Evolutionary conservation across 495 filamentous ascomycete genomes (phyloP), one percentile per base, ranked within the genome.

Genomic region (Trypethelium eluteriae): DNA sequence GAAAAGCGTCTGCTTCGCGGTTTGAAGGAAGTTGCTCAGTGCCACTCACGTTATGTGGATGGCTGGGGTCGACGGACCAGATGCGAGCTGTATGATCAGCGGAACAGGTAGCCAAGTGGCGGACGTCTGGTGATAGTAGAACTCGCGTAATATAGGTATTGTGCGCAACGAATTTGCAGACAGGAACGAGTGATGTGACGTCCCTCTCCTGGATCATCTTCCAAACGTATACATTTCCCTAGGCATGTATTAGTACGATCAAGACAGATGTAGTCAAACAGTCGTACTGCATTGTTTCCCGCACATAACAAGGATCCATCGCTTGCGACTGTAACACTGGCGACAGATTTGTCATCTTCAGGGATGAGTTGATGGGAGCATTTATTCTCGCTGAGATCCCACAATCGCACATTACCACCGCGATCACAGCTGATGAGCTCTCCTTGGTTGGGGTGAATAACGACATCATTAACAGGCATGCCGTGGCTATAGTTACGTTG

Each of bases 191-290:
- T 68, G 90, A 87, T 38, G 95, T 98, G 64, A 89, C 81, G 47
- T 98, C 92, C 63, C 84, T 85, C 56, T 85, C 86, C 72, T 93
- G 91, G 62, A 91, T 81, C 77, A 98, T 90, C 67, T 88, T 87
- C 94, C 94, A 98, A 71, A 98, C 89, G 77, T 93, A 98, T 66
- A 97, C 92, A 73, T 94, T 96, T 64, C 94, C 94, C 92, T 98
- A 70, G 18, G 57, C 39, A 50, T n/a, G 25, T 25, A 18, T 32
- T 14, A 59, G 53, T 36, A 7, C 7, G 5, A 18, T 32, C 18
- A 35, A 18, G 14, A 18, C 46, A 65, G 12, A 12, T 64, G 16
- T 56, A 62, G 66, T 46, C 38, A 64, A 44, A 50, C 49, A 2
- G 36, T 66, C 81, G 39, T 83, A 96, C 93, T 68, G 85, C 83